A percentile compares a stretch with the other conserved stretches of the same genome.
Evolutionary conservation across 495 filamentous ascomycete species (phyloP).

Genomic region (Beverwykella pulmonaria): DNA sequence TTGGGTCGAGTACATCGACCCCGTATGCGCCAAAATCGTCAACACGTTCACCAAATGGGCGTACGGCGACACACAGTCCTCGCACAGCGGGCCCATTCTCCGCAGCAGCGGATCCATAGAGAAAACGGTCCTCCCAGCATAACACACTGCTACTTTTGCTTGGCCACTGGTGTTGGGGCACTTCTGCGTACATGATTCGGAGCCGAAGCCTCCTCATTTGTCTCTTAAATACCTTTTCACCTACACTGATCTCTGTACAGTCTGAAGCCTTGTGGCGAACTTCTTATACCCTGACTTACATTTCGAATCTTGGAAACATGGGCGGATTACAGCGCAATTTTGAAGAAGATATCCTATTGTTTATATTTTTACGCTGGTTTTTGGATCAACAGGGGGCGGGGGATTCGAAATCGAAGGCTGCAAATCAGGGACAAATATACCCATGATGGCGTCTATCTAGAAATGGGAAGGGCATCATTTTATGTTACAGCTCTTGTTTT

Average conservation of each 20-base stretch:
- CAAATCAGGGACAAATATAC: too few relatives aligned
- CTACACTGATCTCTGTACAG: background rate
- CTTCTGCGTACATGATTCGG: background rate
- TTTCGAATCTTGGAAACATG: background rate
- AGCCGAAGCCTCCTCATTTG: background rate
- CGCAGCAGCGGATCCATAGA: conserved; percentile 3
- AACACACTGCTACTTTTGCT: background rate
- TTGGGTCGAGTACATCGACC: conserved; percentile 38
- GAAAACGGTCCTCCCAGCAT: conserved; percentile 23
- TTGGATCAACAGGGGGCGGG: too few relatives aligned
- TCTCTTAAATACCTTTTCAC: background rate
- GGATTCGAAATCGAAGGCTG: too few relatives aligned
- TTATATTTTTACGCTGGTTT: too few relatives aligned
- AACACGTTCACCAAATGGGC: conserved; percentile 30
- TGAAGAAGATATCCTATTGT: too few relatives aligned
- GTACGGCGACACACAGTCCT: conserved; percentile 12
- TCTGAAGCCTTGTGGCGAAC: background rate
- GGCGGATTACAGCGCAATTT: too few relatives aligned
- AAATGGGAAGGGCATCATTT: too few relatives aligned
- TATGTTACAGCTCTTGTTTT: too few relatives aligned
- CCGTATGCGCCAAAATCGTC: conserved; percentile 34
- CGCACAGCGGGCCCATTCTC: conserved; percentile 2
- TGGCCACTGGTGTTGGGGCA: background rate
- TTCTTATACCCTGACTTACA: background rate
- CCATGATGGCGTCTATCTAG: too few relatives aligned